Evolutionary conservation across 371 early-diverging fungal species (phyloP).

Genomic region (Coemansia sp.): DNA sequence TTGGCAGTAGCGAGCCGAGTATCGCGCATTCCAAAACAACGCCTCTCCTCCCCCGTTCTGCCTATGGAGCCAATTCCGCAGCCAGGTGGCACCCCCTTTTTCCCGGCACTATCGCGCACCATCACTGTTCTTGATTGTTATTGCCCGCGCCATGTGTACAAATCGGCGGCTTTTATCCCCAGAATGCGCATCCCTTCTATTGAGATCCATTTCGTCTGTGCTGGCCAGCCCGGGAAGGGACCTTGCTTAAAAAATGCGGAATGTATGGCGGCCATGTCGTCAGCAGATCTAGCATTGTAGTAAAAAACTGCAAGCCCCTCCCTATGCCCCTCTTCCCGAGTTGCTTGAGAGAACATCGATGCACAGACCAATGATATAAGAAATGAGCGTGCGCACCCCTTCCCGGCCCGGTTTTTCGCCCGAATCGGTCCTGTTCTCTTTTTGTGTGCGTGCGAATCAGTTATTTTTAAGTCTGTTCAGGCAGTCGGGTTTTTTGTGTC

Average conservation of each 20-base stretch:
- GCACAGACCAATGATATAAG: conserved; percentile 16
- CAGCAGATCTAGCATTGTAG: conserved; percentile 18
- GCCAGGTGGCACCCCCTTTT: conserved; percentile 1
- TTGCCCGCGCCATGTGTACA: neutral
- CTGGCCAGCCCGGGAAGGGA: neutral
- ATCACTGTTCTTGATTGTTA: conserved; percentile 1
- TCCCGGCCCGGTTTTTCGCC: neutral
- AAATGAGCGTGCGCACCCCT: neutral
- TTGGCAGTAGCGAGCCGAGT: conserved; percentile 2
- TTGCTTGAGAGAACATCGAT: neutral
- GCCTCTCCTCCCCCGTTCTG: neutral
- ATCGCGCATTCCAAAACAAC: neutral
- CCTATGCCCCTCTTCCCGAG: neutral
- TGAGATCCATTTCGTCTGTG: neutral
- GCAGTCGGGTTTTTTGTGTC: neutral
- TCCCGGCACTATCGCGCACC: conserved; percentile 2
- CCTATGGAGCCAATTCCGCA: conserved; percentile 10
- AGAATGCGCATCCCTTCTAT: neutral
- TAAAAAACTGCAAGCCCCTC: conserved; percentile 9
- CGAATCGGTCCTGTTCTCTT: neutral
- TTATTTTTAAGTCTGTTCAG: conserved; percentile 9
- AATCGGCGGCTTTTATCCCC: neutral
- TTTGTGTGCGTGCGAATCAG: conserved; percentile 12
- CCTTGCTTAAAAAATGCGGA: neutral
- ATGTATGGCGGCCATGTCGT: conserved; percentile 12